Evolutionary conservation across 1,284 basidiomycete genomes (phyloP).

Genomic region (Apiotrichum gracile): DNA sequence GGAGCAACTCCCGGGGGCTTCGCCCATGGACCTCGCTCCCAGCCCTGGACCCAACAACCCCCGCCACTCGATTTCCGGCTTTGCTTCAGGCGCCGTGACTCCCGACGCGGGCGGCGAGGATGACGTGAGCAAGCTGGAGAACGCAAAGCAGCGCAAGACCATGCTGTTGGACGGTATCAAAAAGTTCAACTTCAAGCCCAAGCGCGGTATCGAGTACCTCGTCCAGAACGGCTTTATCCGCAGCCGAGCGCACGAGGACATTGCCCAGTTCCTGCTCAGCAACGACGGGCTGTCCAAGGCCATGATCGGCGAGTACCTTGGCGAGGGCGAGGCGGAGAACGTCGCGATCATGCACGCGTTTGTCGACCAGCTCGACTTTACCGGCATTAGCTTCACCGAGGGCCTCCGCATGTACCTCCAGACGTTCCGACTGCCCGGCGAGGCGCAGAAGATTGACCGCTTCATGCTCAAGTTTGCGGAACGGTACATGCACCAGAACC

Average conservation of each 20-base stretch:
- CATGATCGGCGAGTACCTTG: constrained; percentile 96
- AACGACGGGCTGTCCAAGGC: constrained; percentile 93
- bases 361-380: constrained; percentile 83
- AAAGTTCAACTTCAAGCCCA: constrained; percentile 98
- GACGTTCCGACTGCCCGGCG: constrained; percentile 89
- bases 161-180: constrained; percentile 91
- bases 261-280: constrained; percentile 79
- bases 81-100: constrained; percentile 51
- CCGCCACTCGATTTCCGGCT: constrained; percentile 16
- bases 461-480: constrained; percentile 98
- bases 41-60: constrained; percentile 16
- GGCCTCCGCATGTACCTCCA: constrained; percentile 83
- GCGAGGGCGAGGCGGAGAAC: constrained; percentile 83
- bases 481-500: constrained; percentile 81
- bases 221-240: constrained; percentile 84
- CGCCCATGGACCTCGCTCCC: constrained; percentile 22
- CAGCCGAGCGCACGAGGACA: constrained; percentile 65
- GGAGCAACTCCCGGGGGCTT: no score
- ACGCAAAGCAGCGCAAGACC: constrained; percentile 94
- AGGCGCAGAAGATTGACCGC: constrained; percentile 96
- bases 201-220: constrained; percentile 86
- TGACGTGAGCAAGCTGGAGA: constrained; percentile 91
- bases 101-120: constrained; percentile 65
- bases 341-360: constrained; percentile 94
- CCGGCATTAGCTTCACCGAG: constrained; percentile 71